Evolutionary conservation across 441 rosid species (phyloP), one percentile per base, ranked within the genome.

Genomic region (Croton setiger): DNA sequence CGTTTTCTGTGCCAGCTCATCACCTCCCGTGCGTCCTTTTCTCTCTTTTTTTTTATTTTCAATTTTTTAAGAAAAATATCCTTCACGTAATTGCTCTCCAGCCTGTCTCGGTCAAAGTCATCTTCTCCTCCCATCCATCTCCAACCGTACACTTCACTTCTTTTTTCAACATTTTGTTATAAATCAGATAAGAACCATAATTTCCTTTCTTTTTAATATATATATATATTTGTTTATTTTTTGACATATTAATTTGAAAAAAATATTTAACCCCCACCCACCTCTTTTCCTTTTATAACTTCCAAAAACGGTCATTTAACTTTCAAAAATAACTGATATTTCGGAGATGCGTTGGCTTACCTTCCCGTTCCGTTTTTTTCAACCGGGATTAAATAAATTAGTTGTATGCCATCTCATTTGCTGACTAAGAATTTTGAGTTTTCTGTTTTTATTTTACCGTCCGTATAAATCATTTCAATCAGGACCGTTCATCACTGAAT

Each of bases 21-120:
- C 83, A 62, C 67, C 67, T 67, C 75, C 78, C 80, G 61, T 75
- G 83, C 80, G 85, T 81, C 83, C 67, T 76, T 82, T 75, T 77
- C 77, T 41, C 52, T 17, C 66, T 18, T 70, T 18, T 10, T 10
- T 10, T 45, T 8, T 31, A 39, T 21, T 37, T 66, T 10, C 33
- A 6, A 35, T 49, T 9, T 5, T 48, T 48, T 15, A 14, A 48
- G 52, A 36, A 52, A 57, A 51, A n/a, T 49, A 56, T 49, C 23
- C 9, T 48, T 13, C 48, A 36, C 52, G 44, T 41, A 69, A 72
- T 68, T 84, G 88, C 79, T 67, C 48, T 79, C 81, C 90, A 86
- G 90, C 79, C 87, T 84, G 90, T 76, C 76, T 62, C 33, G 74
- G 90, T 86, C 88, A 86, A 84, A 82, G 75, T 75, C 78, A 51